Conservation (phyloP, 805 yeast genomes). For the Lachancea waltii region DNA sequence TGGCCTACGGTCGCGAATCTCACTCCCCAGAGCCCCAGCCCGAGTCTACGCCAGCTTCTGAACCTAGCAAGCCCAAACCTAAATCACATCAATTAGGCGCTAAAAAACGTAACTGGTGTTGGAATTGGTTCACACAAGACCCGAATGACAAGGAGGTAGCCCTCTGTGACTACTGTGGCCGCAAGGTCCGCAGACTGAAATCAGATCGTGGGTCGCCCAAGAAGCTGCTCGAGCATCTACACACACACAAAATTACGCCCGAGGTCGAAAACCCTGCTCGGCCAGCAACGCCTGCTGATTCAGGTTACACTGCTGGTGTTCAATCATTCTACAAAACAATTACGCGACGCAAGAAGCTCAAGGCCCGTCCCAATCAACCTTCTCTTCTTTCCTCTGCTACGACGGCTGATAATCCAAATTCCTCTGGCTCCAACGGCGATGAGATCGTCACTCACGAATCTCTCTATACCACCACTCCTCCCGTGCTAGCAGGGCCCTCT, state of each 20-base stretch:
- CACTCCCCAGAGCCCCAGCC: neutral
- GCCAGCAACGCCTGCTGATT: neutral
- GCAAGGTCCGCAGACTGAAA: conserved; percentile 40
- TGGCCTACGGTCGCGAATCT: conserved; percentile 4
- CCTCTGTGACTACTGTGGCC: conserved; percentile 49
- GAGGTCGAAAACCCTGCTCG: conserved; percentile 38
- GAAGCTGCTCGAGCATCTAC: conserved; percentile 50
- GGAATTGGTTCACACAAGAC: conserved; percentile 57
- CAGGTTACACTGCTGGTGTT: conserved; percentile 2
- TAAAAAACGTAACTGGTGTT: conserved; percentile 56
- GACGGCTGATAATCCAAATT: neutral
- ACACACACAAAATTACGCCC: conserved; percentile 44
- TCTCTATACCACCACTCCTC: neutral
- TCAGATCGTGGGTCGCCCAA: conserved; percentile 56
- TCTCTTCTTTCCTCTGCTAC: neutral
- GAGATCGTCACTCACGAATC: neutral
- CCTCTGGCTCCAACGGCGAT: neutral
- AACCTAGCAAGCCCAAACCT: neutral
- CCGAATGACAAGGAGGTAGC: conserved; percentile 42
- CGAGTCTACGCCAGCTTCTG: neutral
- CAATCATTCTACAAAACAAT: conserved; percentile 5
- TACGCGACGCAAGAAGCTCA: neutral
- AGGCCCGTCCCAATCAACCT: neutral
- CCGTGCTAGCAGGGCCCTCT: neutral
- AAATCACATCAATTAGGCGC: conserved; percentile 43